phyloP scores from a whole-genome alignment of 257 asterid species.

The Galeopsis tetrahit region DNA sequence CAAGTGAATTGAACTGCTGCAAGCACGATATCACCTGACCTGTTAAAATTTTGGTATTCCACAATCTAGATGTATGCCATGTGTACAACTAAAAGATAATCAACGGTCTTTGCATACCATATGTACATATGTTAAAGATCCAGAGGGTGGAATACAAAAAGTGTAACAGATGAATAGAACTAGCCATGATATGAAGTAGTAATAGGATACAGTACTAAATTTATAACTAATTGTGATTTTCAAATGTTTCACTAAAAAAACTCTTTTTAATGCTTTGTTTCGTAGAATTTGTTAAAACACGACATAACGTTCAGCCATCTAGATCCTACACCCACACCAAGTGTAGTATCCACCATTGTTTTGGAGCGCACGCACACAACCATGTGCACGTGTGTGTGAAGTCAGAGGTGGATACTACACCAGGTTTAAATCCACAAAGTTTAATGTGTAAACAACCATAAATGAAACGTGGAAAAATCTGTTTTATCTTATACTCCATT shows the following conservation, averaged over 20 bases:
- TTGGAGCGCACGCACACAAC: neutral
- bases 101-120: neutral
- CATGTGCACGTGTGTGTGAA: neutral
- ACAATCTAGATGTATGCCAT: too few relatives aligned
- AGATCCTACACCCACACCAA: neutral
- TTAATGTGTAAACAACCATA: neutral
- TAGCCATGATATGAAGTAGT: neutral
- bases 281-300: neutral
- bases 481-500: neutral
- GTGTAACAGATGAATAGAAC: neutral
- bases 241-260: neutral
- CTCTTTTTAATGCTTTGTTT: neutral
- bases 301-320: neutral
- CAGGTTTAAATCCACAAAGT: neutral
- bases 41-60: too few relatives aligned
- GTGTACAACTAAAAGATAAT: too few relatives aligned
- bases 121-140: too few relatives aligned
- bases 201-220: neutral
- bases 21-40: too few relatives aligned
- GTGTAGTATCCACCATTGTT: neutral
- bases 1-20: too few relatives aligned
- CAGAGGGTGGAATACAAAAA: too few relatives aligned
- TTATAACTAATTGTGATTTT: neutral
- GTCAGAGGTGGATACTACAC: neutral
- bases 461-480: neutral